A percentile compares a stretch with the other conserved stretches of the same genome.
Conservation (phyloP, 2,329 filamentous ascomycete species). For the Dactylellina cionopaga region DNA sequence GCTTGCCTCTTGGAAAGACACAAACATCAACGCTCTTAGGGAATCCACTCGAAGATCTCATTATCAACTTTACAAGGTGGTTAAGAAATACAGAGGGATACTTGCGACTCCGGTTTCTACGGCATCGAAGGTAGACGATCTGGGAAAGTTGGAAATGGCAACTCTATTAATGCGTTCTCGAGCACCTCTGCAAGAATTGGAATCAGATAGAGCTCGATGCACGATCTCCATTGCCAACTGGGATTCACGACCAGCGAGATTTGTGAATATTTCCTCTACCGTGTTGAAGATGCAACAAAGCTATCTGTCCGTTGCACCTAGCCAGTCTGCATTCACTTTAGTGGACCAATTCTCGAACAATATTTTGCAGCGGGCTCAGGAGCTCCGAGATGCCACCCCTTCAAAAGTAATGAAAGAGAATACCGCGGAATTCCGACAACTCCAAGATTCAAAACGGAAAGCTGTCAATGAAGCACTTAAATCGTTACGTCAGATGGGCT, state of each 20-base stretch:
- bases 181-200: conserved; percentile 59
- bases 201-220: conserved; percentile 58
- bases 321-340: conserved; percentile 68
- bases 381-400: conserved; percentile 86
- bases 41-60: conserved; percentile 93
- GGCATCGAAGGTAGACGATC: conserved; percentile 26
- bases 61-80: conserved; percentile 87
- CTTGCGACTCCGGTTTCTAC: conserved; percentile 78
- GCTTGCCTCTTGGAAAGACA: conserved; percentile 97
- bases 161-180: conserved; percentile 24
- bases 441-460: conserved; percentile 88
- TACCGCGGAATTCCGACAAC: conserved; percentile 73
- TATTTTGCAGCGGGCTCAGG: conserved; percentile 69
- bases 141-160: conserved; percentile 24
- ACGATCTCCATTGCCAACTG: conserved; percentile 13
- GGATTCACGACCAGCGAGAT: conserved; percentile 63
- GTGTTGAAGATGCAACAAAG: conserved; percentile 73
- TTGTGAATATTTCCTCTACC: conserved; percentile 76
- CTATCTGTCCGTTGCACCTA: conserved; percentile 67
- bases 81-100: conserved; percentile 85
- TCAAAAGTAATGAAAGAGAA: conserved; percentile 84
- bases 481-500: conserved; percentile 84
- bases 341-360: conserved; percentile 55
- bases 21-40: conserved; percentile 86
- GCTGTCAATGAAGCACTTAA: conserved; percentile 89